These are phyloP conservation scores for Apiotrichum montevideense DNA, from an alignment of 1,284 basidiomycete species.

Conservation along the genomic window DNA sequence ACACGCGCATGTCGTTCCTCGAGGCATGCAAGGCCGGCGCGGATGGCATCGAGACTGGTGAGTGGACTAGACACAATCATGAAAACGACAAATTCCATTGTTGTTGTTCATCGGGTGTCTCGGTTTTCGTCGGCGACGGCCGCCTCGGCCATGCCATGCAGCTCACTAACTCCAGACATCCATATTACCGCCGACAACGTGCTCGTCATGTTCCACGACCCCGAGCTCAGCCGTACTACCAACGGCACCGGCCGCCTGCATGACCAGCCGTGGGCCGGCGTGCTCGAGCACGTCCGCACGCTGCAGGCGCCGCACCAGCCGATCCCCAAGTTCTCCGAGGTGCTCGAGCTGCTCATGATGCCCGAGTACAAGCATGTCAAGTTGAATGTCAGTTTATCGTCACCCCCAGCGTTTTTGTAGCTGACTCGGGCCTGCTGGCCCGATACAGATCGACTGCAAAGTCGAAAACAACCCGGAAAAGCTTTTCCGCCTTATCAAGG, in stretches of 20 bases:
- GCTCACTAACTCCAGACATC: slow-evolving; percentile 62
- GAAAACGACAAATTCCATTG: not conserved
- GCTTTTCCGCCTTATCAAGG: slow-evolving; percentile 79
- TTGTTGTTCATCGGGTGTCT: slow-evolving; percentile 64
- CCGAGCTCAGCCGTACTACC: slow-evolving; percentile 56
- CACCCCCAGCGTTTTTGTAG: slow-evolving; percentile 60
- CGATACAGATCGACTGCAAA: slow-evolving; percentile 54
- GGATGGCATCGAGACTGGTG: slow-evolving; percentile 83
- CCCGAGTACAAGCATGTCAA: slow-evolving; percentile 59
- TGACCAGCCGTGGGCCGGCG: slow-evolving; percentile 48
- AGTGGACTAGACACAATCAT: slow-evolving; percentile 13
- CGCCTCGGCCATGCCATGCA: not conserved
- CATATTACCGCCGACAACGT: slow-evolving; percentile 86
- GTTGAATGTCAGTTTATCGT: slow-evolving; percentile 68
- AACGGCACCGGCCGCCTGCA: slow-evolving; percentile 53
- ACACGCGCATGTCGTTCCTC: slow-evolving; percentile 86
- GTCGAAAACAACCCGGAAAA: slow-evolving; percentile 82
- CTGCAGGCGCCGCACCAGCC: slow-evolving; percentile 71
- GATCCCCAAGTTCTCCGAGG: slow-evolving; percentile 82
- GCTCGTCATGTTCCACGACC: slow-evolving; percentile 94
- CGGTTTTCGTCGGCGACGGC: slow-evolving; percentile 65
- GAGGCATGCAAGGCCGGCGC: slow-evolving; percentile 87
- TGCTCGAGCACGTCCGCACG: slow-evolving; percentile 64
- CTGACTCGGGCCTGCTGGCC: slow-evolving; percentile 62
- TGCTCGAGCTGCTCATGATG: slow-evolving; percentile 71